Conservation (phyloP, 345 rosid species). For the Streptanthus diversifolius region DNA sequence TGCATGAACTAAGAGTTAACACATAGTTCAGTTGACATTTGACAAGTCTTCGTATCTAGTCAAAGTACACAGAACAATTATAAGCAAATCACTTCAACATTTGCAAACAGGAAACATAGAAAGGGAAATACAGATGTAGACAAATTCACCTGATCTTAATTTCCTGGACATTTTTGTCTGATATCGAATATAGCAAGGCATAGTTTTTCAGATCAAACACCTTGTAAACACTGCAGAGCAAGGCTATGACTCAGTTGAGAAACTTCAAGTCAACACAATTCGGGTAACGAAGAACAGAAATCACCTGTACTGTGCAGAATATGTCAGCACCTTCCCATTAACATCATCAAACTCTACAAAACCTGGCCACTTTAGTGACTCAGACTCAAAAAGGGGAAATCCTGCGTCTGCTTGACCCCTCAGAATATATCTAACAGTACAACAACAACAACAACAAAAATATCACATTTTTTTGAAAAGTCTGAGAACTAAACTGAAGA, state of each 20-base stretch:
- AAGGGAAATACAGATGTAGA: not conserved
- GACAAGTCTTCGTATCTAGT: conserved; percentile 3
- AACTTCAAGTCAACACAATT: not conserved
- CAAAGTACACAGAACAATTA: conserved; percentile 3
- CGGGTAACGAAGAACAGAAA: not conserved
- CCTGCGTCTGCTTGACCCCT: conserved; percentile 73
- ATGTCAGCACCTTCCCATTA: conserved; percentile 77
- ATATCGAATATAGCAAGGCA: conserved; percentile 70
- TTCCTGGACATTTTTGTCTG: conserved; percentile 74
- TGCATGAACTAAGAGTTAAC: not conserved
- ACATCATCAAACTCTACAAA: conserved; percentile 93
- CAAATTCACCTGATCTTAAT: conserved; percentile 80
- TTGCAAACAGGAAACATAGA: conserved; percentile 7
- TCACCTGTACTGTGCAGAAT: conserved; percentile 82
- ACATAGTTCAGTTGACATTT: not conserved
- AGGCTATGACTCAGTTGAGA: not conserved
- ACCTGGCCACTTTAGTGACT: conserved; percentile 89
- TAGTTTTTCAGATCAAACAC: conserved; percentile 90
- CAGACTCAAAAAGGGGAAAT: conserved; percentile 77
- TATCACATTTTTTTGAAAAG: not conserved
- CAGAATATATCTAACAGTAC: conserved; percentile 55
- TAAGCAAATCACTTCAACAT: conserved; percentile 47
- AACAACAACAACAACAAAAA: not conserved
- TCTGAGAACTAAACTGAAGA: not conserved
- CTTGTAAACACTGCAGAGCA: conserved; percentile 65